A percentile compares a stretch with the other conserved stretches of the same genome.
These are phyloP conservation scores for Cairneyella variabilis DNA, from an alignment of 495 filamentous ascomycete species.

Conservation along the genomic window DNA sequence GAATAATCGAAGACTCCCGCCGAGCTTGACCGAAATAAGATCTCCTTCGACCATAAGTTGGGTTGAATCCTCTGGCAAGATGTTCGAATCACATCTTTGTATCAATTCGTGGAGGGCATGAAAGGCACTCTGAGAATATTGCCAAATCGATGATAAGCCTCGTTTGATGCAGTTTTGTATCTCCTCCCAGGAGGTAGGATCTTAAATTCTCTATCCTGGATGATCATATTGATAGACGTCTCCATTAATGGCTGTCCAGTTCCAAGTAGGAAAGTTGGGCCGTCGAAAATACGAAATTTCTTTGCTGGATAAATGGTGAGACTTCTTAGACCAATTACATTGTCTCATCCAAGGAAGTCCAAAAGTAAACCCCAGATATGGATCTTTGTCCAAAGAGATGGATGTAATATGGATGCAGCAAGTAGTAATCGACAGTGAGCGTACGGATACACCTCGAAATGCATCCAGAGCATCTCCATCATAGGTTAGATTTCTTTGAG, in stretches of 20 bases:
- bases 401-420: not conserved
- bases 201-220: too few relatives aligned
- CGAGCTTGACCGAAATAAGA: not conserved
- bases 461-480: not conserved
- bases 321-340: not conserved
- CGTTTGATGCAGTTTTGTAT: not conserved
- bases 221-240: not conserved
- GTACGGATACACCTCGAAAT: not conserved
- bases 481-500: not conserved
- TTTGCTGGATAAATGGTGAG: not conserved
- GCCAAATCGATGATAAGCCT: not conserved
- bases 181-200: too few relatives aligned
- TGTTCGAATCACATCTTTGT: not conserved
- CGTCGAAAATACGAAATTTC: not conserved
- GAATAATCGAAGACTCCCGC: not conserved
- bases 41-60: not conserved
- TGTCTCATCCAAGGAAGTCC: not conserved
- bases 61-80: not conserved
- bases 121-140: not conserved
- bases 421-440: not conserved
- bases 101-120: not conserved
- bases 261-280: not conserved
- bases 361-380: not conserved
- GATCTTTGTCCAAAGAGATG: not conserved
- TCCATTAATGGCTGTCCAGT: not conserved